Base-by-base conservation (phyloP, 176 grass and related monocot genomes). In the Triticum monococcum region DNA sequence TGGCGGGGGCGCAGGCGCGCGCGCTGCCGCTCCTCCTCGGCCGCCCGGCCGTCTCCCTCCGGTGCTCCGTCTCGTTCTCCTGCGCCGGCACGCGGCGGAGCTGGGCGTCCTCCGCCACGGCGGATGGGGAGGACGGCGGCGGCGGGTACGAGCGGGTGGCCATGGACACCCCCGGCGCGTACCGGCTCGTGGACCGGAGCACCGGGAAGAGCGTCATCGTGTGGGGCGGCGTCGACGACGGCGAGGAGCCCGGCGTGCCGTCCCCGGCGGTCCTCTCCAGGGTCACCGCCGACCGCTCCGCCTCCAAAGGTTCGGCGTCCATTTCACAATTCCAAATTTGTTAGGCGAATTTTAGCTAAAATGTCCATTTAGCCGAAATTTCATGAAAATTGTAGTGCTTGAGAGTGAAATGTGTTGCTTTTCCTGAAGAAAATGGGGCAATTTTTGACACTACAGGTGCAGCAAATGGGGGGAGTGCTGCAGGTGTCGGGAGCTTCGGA, bases 171-270 rank as follows among this genome's bases (percentile, higher is more conserved):
- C 67, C 93, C 40, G 92, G 92, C n/a, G 92, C 96, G 1, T 98
- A 96, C 88, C 81, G 83, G 11, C 78, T 98, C 1, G 80, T 98
- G 22, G 96, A 98, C 88, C 68, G 88, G 52, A 59, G 69, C 71
- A 98, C 93, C 38, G 90, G 96, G 0, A 80, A 88, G 46, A 85
- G 91, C 36, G 79, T 95, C 81, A 92, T 98, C 66, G 93, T 98
- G 43, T 98, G 93, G 93, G 96, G 92, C 41, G 92, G 89, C 60
- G 78, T 91, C 22, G 90, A 93, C 24, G 87, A 95, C 23, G 50
- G 59, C 33, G 88, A 75, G 43, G 75, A 70, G 7, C 32, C 78
- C 7, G 43, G 37, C 78, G 54, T 92, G 64, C 87, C 95, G 14
- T 93, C 93, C 43, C 78, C 85, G 52, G 83, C 87, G 12, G 89